Percentiles rank a stretch among this genome's conserved stretches.
Conservation (phyloP, 495 filamentous ascomycete species). For the Articulospora tetracladia region DNA sequence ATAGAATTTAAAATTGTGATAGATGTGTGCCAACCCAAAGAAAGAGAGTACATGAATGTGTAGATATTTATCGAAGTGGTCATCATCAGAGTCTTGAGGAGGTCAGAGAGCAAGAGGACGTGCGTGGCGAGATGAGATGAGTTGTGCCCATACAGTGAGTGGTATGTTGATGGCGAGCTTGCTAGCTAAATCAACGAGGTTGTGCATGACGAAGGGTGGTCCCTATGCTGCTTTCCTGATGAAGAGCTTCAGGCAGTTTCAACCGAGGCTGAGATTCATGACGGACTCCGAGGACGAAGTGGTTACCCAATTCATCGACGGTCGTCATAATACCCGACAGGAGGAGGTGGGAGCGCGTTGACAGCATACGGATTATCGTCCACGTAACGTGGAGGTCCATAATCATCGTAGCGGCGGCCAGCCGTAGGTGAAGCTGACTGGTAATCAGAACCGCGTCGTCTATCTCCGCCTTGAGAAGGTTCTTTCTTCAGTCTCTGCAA, state of each 20-base stretch:
- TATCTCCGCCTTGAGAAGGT: conserved; percentile 15
- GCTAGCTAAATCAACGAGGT: not conserved
- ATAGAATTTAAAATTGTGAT: conserved; percentile 1
- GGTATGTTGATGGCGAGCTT: too few relatives aligned
- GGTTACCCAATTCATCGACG: conserved; percentile 5
- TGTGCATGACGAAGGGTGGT: not conserved
- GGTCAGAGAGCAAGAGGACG: too few relatives aligned
- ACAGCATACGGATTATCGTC: conserved; percentile 48
- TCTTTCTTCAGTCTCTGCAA: conserved; percentile 19
- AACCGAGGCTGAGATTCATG: not conserved
- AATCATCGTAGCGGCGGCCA: not conserved
- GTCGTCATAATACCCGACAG: conserved; percentile 30
- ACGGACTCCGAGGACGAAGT: not conserved
- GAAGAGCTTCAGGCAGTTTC: not conserved
- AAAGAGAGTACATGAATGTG: conserved; percentile 1
- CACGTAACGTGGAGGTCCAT: conserved; percentile 35
- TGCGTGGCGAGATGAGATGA: too few relatives aligned
- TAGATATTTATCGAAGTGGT: not conserved
- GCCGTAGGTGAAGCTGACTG: not conserved
- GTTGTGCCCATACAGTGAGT: too few relatives aligned
- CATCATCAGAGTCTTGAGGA: conserved; percentile 2
- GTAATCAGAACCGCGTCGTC: conserved; percentile 38
- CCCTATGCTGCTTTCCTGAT: not conserved
- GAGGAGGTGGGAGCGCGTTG: conserved; percentile 34
- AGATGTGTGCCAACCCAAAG: conserved; percentile 7